A percentile compares a stretch with the other conserved stretches of the same genome.
Evolutionary conservation across 2,329 filamentous ascomycete species (phyloP).

Genomic region (Orbilia oligospora): DNA sequence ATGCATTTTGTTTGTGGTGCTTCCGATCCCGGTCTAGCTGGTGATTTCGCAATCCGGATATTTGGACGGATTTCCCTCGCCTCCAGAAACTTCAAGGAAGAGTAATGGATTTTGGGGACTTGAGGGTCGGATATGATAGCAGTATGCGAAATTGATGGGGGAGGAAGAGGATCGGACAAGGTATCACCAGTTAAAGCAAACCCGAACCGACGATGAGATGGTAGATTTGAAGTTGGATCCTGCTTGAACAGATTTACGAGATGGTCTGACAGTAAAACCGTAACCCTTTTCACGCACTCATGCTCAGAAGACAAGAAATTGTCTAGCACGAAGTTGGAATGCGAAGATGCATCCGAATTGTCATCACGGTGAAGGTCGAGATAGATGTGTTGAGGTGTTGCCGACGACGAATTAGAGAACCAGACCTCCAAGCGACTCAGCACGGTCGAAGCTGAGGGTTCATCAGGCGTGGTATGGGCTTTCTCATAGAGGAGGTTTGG

Average conservation of each 20-base stretch:
- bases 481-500: conserved; percentile 57
- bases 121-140: conserved; percentile 55
- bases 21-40: background rate
- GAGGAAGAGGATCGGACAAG: conserved; percentile 47
- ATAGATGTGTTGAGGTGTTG: conserved; percentile 56
- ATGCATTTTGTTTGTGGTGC: conserved; percentile 43
- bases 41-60: conserved; percentile 51
- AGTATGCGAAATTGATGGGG: conserved; percentile 56
- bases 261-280: conserved; percentile 26
- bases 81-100: conserved; percentile 48
- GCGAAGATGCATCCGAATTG: conserved; percentile 19
- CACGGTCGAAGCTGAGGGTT: background rate
- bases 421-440: conserved; percentile 45
- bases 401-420: conserved; percentile 47
- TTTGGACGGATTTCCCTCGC: conserved; percentile 55
- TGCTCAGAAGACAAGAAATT: conserved; percentile 42
- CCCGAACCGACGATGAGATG: conserved; percentile 38
- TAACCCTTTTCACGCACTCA: conserved; percentile 30
- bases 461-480: conserved; percentile 44
- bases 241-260: conserved; percentile 24
- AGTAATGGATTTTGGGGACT: conserved; percentile 45
- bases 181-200: conserved; percentile 39
- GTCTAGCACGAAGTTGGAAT: conserved; percentile 36
- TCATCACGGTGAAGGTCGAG: conserved; percentile 45
- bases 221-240: conserved; percentile 33